phyloP scores from a whole-genome alignment of 345 rosid species.

The Moricandia arvensis region DNA sequence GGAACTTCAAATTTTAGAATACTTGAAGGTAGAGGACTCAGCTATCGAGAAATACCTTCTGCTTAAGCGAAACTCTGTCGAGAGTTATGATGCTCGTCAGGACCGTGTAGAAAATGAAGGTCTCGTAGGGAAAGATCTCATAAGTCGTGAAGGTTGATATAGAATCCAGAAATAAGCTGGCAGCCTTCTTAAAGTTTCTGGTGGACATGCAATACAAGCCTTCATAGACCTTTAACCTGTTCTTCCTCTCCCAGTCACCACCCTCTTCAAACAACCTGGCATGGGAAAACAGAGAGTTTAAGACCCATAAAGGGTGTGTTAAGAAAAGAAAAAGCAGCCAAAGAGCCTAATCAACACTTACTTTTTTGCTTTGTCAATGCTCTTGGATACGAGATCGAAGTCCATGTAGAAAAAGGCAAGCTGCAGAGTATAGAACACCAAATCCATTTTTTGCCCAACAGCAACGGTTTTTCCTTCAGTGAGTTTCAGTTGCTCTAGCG shows the following conservation, averaged over 20 bases:
- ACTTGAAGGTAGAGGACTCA: not conserved
- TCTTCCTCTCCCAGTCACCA: constrained; percentile 99
- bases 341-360: constrained; percentile 30
- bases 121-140: constrained; percentile 92
- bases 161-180: constrained; percentile 86
- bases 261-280: constrained; percentile 98
- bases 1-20: not conserved
- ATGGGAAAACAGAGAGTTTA: constrained; percentile 6
- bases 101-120: constrained; percentile 94
- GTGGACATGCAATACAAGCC: constrained; percentile 94
- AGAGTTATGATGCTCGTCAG: constrained; percentile 90
- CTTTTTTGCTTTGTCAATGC: constrained; percentile 97
- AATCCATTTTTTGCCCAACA: constrained; percentile 96
- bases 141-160: constrained; percentile 98
- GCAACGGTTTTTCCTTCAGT: constrained; percentile 98
- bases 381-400: constrained; percentile 86
- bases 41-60: constrained; percentile 58
- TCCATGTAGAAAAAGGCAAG: constrained; percentile 91
- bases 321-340: not conserved
- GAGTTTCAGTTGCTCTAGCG: constrained; percentile 86
- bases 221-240: constrained; percentile 93
- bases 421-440: constrained; percentile 85
- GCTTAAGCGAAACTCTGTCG: constrained; percentile 95
- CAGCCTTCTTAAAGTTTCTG: constrained; percentile 86
- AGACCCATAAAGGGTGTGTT: not conserved